Evolutionary conservation across 768 basidiomycete species (phyloP).

Genomic region (Boletus tomentosulus): DNA sequence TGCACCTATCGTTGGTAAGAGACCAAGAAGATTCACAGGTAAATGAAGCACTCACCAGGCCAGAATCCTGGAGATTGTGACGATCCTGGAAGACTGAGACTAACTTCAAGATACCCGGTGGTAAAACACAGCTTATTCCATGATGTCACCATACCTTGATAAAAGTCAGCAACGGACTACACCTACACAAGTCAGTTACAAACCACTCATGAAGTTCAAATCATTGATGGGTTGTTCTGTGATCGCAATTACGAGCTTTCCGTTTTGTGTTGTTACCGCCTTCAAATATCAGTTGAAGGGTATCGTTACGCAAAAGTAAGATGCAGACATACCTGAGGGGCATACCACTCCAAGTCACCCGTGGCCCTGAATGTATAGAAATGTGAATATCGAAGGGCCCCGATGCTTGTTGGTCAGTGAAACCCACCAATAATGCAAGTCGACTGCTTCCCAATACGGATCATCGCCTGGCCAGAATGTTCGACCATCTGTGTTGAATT

Average conservation of each 20-base stretch:
- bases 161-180: constrained; percentile 6
- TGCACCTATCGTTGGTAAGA: constrained; percentile 35
- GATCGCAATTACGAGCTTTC: constrained; percentile 80
- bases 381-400: constrained; percentile 5
- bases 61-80: constrained; percentile 66
- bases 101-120: constrained; percentile 85
- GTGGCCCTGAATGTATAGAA: constrained; percentile 42
- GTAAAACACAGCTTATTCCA: constrained; percentile 98
- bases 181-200: constrained; percentile 20
- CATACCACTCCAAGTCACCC: constrained; percentile 82
- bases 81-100: constrained; percentile 69
- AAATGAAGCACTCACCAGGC: constrained; percentile 60
- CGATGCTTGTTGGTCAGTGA: not conserved
- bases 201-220: constrained; percentile 80
- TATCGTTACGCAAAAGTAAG: not conserved
- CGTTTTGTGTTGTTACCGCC: constrained; percentile 70
- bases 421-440: constrained; percentile 76
- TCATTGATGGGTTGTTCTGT: constrained; percentile 65
- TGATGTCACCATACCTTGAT: constrained; percentile 62
- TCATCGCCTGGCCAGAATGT: constrained; percentile 81
- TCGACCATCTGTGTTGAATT: constrained; percentile 70
- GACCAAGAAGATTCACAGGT: not conserved
- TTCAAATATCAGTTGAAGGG: constrained; percentile 18
- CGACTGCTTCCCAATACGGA: constrained; percentile 81
- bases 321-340: constrained; percentile 49